phyloP scores from a whole-genome alignment of 192 early-diverging fungal genomes.

The Coemansia sp. region DNA sequence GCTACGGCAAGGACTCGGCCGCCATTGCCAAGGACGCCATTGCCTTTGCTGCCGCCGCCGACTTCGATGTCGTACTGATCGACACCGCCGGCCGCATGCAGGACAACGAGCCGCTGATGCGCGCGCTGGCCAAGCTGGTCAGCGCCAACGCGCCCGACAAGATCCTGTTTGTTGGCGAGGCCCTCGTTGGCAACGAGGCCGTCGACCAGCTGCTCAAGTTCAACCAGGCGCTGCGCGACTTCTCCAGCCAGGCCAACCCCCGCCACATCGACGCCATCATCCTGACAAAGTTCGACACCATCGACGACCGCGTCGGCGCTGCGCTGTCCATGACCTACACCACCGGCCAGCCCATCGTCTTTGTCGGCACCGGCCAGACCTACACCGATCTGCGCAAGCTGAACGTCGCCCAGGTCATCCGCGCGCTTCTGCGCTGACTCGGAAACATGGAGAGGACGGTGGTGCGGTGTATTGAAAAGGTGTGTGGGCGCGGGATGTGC shows the following conservation, averaged over 20 bases:
- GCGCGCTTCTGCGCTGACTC: slow-evolving; percentile 56
- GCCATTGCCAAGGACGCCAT: slow-evolving; percentile 95
- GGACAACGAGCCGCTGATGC: slow-evolving; percentile 97
- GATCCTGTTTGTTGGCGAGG: slow-evolving; percentile 97
- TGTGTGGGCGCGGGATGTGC: too few species aligned
- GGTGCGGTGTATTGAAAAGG: neutral
- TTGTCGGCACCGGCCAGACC: slow-evolving; percentile 97
- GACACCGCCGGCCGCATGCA: slow-evolving; percentile 99
- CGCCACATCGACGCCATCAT: slow-evolving; percentile 96
- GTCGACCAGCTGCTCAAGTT: slow-evolving; percentile 97
- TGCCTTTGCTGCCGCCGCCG: slow-evolving; percentile 67
- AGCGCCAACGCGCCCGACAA: slow-evolving; percentile 92
- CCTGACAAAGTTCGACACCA: slow-evolving; percentile 95
- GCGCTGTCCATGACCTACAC: slow-evolving; percentile 95
- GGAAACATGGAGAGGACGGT: neutral
- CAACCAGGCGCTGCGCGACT: slow-evolving; percentile 91
- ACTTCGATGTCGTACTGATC: slow-evolving; percentile 89
- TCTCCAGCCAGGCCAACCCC: slow-evolving; percentile 75
- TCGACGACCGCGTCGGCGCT: slow-evolving; percentile 96
- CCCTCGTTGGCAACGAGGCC: slow-evolving; percentile 95
- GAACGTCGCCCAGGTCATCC: slow-evolving; percentile 75
- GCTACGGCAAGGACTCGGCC: slow-evolving; percentile 97
- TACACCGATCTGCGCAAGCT: slow-evolving; percentile 93
- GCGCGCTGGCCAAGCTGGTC: slow-evolving; percentile 92
- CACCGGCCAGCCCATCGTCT: slow-evolving; percentile 92